Evolutionary conservation across 2,329 filamentous ascomycete species (phyloP).

Genomic region (Stachybotrys echinatus): DNA sequence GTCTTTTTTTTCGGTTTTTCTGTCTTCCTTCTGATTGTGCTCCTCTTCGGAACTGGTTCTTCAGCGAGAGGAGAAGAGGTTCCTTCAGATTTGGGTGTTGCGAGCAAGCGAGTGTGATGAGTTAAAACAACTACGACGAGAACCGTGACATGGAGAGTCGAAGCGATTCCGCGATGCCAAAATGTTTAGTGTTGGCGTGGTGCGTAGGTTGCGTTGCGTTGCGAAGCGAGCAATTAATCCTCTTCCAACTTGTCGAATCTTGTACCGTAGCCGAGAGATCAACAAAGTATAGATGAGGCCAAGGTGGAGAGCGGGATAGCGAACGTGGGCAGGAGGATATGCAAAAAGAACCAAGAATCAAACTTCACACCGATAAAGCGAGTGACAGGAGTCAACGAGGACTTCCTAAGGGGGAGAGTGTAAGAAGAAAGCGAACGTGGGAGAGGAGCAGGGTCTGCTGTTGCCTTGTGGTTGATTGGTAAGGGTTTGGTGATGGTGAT

Average conservation of each 20-base stretch:
- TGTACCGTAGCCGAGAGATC: not conserved
- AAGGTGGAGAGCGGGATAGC: conserved; percentile 15
- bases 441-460: conserved; percentile 8
- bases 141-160: conserved; percentile 4
- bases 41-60: not conserved
- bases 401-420: conserved; percentile 52
- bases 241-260: not conserved
- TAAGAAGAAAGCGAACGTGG: conserved; percentile 44
- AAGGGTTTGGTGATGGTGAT: conserved; percentile 16
- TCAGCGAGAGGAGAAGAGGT: not conserved
- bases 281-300: not conserved
- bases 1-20: conserved; percentile 9
- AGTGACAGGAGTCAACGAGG: conserved; percentile 72
- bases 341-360: conserved; percentile 6
- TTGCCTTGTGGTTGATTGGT: conserved; percentile 15
- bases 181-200: not conserved
- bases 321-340: conserved; percentile 33
- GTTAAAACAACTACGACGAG: conserved; percentile 5
- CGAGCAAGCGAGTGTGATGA: not conserved
- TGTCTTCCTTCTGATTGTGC: conserved; percentile 6
- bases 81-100: not conserved
- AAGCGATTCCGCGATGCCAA: not conserved
- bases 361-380: conserved; percentile 49
- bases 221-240: not conserved
- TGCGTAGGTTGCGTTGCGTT: not conserved